Evolutionary conservation across 768 basidiomycete species (phyloP), one percentile per base, ranked within the genome.

Genomic region (Lanmaoa pseudosensibilis): DNA sequence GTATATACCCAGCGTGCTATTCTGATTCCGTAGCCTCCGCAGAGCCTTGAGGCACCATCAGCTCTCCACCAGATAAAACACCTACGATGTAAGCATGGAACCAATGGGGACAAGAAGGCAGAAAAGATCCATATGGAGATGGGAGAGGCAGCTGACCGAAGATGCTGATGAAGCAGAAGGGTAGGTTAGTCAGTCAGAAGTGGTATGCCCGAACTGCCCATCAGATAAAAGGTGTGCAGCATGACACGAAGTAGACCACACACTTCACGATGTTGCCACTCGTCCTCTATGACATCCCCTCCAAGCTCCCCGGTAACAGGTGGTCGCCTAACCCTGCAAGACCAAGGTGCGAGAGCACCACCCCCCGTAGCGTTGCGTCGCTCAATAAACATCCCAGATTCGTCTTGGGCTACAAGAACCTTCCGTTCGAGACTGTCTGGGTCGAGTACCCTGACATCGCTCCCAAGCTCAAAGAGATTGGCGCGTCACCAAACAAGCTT

Each of bases 241-340:
- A 36, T 15, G 19, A 33, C 25, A 23, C n/a, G 6, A 6, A 52
- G 16, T 8, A 25, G 7, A 33, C n/a, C 21, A 45, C 52, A 54
- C 18, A 39, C 12, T 23, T 16, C 36, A 38, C 27, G 4, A 70
- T 70, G 69, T 47, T 60, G 19, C 62, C 69, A 0, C 69, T 76
- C 23, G 59, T 66, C 50, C 64, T 78, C 53, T 77, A 74, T 30
- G 77, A 78, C 21, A 69, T 73, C 25, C 68, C 74, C 16, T 73
- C 68, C 40, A 65, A 66, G 5, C 51, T 69, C 9, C 67, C 72
- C 0, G 68, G 63, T 4, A 69, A 67, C 19, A 55, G n/a, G 3
- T 77, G 71, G 71, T 69, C 77, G 1, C 70, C 72, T 7, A 80
- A 77, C 50, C 63, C 73, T 6, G 73, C 67, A 57, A 80, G 70